Base-by-base conservation (phyloP, 179 eudicot genomes). In the Corrigiola litoralis region DNA sequence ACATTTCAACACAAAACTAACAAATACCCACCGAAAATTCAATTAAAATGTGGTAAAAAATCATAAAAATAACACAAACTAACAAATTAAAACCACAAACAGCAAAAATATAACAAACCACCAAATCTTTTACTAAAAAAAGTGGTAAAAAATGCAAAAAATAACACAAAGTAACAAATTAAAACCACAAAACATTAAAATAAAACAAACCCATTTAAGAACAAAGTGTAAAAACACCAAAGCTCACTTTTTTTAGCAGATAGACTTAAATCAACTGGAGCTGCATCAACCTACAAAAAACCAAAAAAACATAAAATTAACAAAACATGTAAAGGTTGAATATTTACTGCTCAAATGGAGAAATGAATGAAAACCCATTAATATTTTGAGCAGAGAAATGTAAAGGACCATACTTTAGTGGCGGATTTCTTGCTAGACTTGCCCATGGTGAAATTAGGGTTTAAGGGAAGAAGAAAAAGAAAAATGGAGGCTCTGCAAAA, bases 401-500 rank as follows among this genome's bases (percentile, higher is more conserved):
- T 33, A 28, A 55, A 34, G 47, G 1, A 20, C 36, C 64, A 29
- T 61, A 85, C 92, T 64, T 86, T 79, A 63, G 85, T 4, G 53
- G 81, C 70, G 7, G 83, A 79, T 80, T 87, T 89, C 88, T 89
- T 89, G 73, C 71, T 32, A 8, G 89, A 75, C 78, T 80, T 83
- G 28, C 82, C 86, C 86, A 84, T 86, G 51, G 10, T 24, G 66
- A 24, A 32, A 34, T 16, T 52, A 59, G 71, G 71, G 55, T 29
- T 69, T 64, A 37, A 65, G 66, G 32, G 25, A 13, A 5, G 9
- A 18, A 33, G 67, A 42, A 36, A 52, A 14, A 34, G 28, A 24
- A 45, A 34, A 24, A 32, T 11, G 52, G 47, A 52, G 66, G n/a
- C n/a, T n/a, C 40, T 17, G 50, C 47, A 50, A 51, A 65, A 65